Evolutionary conservation across 192 early-diverging fungal species (phyloP), one percentile per base, ranked within the genome.

Genomic region (Linnemannia exigua): DNA sequence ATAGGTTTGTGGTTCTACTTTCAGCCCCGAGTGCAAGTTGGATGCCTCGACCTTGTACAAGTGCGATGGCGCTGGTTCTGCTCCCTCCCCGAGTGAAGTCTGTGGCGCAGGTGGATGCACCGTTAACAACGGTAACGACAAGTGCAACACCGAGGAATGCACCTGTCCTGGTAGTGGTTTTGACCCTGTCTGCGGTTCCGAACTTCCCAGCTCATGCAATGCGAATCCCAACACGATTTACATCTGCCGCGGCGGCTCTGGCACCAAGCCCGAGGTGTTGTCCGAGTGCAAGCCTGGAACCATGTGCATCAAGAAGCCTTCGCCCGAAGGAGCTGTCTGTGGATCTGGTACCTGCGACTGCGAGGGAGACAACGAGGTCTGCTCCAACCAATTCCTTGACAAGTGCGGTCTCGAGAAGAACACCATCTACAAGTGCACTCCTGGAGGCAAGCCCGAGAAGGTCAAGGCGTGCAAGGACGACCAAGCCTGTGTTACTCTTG

Each of bases 1-100:
- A 41, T 41, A 72, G 48, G 71, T 51, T 12, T 74, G 72, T 31
- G 72, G 72, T 0, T 74, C 72, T 20, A 74, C 72, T 17, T 74
- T 74, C 52, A 28, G 25, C 6, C 46, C 20, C 12, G 35, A 20
- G 37, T 74, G 72, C 22, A 61, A 38, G 15, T 37, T 58, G 19
- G 25, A 47, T 3, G 35, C 25, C 5, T n/a, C 20, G 28, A 74
- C 28, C 33, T 51, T 74, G 3, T 74, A 74, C 35, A 58, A 58
- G 14, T 74, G 72, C 37, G 22, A 47, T 33, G 46, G 48, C 22
- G 6, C 11, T 38, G 72, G 72, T 15, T 28, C 72, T 19, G 28
- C 31, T 2, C 72, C 72, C 20, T 33, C 33, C 3, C 11, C 9
- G 4, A 11, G 14, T 11, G 46, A 74, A 35, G 11, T 17, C 5